These are phyloP conservation scores for Vitis hybrid DNA, from an alignment of 177 flowering plant genomes.

Conservation along the genomic window DNA sequence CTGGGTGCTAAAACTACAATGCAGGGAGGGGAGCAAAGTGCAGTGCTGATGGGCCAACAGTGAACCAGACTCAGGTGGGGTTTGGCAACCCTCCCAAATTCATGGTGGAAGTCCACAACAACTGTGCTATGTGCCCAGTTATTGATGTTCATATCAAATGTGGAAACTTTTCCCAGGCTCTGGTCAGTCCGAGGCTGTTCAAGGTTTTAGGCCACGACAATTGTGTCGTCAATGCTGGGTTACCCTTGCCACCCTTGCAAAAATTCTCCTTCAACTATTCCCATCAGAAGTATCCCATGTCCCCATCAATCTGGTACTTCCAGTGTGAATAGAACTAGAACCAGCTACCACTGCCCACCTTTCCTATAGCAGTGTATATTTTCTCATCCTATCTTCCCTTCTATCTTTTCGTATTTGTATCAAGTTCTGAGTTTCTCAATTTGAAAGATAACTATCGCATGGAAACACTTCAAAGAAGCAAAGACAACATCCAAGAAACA, in stretches of 20 bases:
- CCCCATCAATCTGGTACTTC: slow-evolving; percentile 21
- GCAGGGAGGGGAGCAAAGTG: slow-evolving; percentile 24
- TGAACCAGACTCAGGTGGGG: slow-evolving; percentile 22
- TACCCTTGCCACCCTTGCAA: slow-evolving; percentile 48
- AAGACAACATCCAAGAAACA: too few species aligned
- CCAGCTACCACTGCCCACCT: too few species aligned
- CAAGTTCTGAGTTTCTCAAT: too few species aligned
- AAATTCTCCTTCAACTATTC: slow-evolving; percentile 24
- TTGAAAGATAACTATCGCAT: too few species aligned
- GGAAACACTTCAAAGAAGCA: too few species aligned
- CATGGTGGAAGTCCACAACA: slow-evolving; percentile 21
- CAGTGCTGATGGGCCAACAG: slow-evolving; percentile 12
- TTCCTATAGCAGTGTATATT: too few species aligned
- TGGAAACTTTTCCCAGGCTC: slow-evolving; percentile 40
- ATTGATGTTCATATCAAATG: slow-evolving; percentile 37
- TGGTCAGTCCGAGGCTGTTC: slow-evolving; percentile 42
- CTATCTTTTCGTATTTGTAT: not conserved
- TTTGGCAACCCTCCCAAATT: slow-evolving; percentile 14
- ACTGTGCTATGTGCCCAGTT: slow-evolving; percentile 30
- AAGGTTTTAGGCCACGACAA: slow-evolving; percentile 37
- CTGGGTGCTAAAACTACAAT: not conserved
- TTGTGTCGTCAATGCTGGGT: slow-evolving; percentile 45
- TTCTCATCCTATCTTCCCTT: not conserved
- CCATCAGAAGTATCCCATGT: slow-evolving; percentile 16
- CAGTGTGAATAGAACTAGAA: slow-evolving; percentile 20